Conservation (phyloP, 2,329 filamentous ascomycete genomes). For the Hymenotorrendiella dingleyae region DNA sequence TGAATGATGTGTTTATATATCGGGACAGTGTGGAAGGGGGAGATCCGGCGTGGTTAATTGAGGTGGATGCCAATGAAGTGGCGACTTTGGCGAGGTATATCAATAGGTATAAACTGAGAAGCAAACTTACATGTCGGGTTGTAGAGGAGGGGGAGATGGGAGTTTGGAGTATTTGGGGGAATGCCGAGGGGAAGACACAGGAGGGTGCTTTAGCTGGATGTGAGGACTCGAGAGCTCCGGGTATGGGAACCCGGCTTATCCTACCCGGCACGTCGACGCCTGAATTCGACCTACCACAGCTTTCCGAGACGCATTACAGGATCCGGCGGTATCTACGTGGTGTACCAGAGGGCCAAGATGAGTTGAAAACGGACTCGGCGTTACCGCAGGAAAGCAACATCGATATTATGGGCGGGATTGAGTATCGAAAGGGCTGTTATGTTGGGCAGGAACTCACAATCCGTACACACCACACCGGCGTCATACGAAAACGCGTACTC, state of each 20-base stretch:
- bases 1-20: slow-evolving; percentile 90
- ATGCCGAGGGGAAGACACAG: slow-evolving; percentile 45
- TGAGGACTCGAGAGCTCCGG: slow-evolving; percentile 48
- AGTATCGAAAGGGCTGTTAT: slow-evolving; percentile 96
- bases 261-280: slow-evolving; percentile 32
- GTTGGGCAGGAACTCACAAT: slow-evolving; percentile 96
- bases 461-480: slow-evolving; percentile 86
- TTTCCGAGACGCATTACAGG: slow-evolving; percentile 58
- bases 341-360: slow-evolving; percentile 76
- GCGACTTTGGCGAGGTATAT: slow-evolving; percentile 63
- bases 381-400: slow-evolving; percentile 87
- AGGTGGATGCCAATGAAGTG: slow-evolving; percentile 69
- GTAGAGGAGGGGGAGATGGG: slow-evolving; percentile 58
- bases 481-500: slow-evolving; percentile 84
- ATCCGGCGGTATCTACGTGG: slow-evolving; percentile 74
- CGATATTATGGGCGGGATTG: slow-evolving; percentile 77
- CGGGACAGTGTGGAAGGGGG: slow-evolving; percentile 33
- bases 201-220: slow-evolving; percentile 23
- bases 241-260: slow-evolving; percentile 48
- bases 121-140: slow-evolving; percentile 66
- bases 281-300: slow-evolving; percentile 34
- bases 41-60: slow-evolving; percentile 59
- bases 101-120: slow-evolving; percentile 77
- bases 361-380: slow-evolving; percentile 65
- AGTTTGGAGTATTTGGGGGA: slow-evolving; percentile 68